Conservation (phyloP, 2,329 filamentous ascomycete genomes). For the Scedosporium minutisporum region DNA sequence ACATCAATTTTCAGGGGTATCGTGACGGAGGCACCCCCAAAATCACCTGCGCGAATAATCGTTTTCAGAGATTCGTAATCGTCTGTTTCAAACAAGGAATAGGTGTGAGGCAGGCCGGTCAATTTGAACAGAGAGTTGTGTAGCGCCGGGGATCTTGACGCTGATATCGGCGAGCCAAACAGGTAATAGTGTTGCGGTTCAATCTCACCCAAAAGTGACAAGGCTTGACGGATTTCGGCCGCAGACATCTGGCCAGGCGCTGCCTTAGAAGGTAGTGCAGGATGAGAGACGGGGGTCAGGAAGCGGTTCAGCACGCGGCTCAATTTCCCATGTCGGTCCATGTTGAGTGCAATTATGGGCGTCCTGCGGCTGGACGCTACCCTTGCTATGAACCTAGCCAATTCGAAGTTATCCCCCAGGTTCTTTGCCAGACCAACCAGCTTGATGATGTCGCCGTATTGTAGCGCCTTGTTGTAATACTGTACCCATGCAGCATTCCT, state of each 20-base stretch:
- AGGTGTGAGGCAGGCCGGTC: conserved; percentile 76
- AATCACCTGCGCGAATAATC: conserved; percentile 60
- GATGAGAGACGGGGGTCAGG: conserved; percentile 90
- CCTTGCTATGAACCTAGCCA: conserved; percentile 71
- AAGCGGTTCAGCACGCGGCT: conserved; percentile 86
- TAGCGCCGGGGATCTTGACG: conserved; percentile 76
- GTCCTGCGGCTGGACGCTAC: conserved; percentile 63
- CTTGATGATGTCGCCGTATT: conserved; percentile 90
- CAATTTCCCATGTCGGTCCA: conserved; percentile 79
- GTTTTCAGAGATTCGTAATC: conserved; percentile 48
- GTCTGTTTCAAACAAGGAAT: conserved; percentile 66
- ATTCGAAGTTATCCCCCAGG: conserved; percentile 77
- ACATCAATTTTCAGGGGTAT: conserved; percentile 91
- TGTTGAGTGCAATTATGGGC: conserved; percentile 93
- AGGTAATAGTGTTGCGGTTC: conserved; percentile 70
- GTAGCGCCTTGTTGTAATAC: conserved; percentile 80
- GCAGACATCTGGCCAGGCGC: conserved; percentile 91
- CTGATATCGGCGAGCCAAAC: conserved; percentile 75
- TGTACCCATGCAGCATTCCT: conserved; percentile 85
- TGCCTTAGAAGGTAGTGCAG: conserved; percentile 79
- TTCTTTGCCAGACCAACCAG: conserved; percentile 71
- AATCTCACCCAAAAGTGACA: conserved; percentile 72
- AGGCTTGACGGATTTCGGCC: conserved; percentile 70
- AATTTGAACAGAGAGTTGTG: conserved; percentile 77
- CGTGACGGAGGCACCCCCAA: conserved; percentile 90